Conservation (phyloP, 805 yeast genomes). For the Yamadazyma kitorensis region DNA sequence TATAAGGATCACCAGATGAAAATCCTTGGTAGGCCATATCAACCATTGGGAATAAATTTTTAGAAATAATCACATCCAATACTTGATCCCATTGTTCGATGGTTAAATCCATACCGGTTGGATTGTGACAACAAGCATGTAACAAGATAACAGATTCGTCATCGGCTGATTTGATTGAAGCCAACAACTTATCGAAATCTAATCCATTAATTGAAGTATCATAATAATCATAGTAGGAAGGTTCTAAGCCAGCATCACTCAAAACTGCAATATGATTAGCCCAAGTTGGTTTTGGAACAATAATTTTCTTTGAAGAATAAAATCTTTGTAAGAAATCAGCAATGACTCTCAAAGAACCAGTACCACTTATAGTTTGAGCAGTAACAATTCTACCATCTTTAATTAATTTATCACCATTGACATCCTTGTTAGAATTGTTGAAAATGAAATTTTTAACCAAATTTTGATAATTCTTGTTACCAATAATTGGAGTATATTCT, state of each 20-base stretch:
- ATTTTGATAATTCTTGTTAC: constrained; percentile 63
- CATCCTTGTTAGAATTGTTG: constrained; percentile 53
- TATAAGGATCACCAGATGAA: constrained; percentile 76
- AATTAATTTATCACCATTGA: constrained; percentile 53
- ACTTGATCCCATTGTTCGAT: constrained; percentile 77
- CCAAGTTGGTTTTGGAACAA: constrained; percentile 91
- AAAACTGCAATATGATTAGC: constrained; percentile 86
- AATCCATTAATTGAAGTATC: constrained; percentile 58
- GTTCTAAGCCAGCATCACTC: constrained; percentile 63
- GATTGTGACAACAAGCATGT: constrained; percentile 97
- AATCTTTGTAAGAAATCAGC: constrained; percentile 72
- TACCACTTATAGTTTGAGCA: constrained; percentile 89
- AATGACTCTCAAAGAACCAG: constrained; percentile 87
- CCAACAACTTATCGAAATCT: constrained; percentile 61
- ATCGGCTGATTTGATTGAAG: constrained; percentile 53
- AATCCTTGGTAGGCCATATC: constrained; percentile 97
- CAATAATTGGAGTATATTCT: constrained; percentile 86
- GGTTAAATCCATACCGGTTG: constrained; percentile 92
- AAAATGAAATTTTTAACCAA: constrained; percentile 71
- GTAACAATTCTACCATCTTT: constrained; percentile 68
- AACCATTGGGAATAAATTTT: constrained; percentile 71
- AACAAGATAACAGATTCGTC: constrained; percentile 66
- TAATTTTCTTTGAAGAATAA: constrained; percentile 53
- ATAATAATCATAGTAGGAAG: constrained; percentile 69
- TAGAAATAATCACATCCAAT: constrained; percentile 55